Base-by-base conservation (phyloP, 2,329 filamentous ascomycete genomes). In the Boeremia lycopersici region DNA sequence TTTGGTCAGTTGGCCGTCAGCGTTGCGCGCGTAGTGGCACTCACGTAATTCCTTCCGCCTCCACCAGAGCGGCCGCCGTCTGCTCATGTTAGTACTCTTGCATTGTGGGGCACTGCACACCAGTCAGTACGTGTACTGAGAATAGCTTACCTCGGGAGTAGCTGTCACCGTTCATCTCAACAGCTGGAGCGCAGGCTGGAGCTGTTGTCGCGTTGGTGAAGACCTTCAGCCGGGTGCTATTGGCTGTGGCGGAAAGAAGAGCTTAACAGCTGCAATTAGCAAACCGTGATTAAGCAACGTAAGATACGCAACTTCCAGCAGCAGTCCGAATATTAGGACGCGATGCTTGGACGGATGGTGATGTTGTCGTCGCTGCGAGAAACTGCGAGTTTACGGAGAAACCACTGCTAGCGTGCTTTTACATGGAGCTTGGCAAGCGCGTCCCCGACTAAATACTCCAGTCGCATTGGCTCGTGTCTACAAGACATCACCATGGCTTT, bases 91-190 rank as follows among this genome's bases (percentile, higher is more conserved):
- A 73, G 70, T 71, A 55, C 56, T 40, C 31, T 44, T 47, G 42
- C 56, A 50, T 53, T 30, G 57, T 59, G 52, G 51, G 58, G 45
- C 63, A 63, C 72, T 74, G 63, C 60, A 64, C 66, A 66, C 57
- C 65, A 67, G 69, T 73, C 74, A 76, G 74, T 69, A 64, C 61
- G 62, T 65, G 59, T 68, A 72, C 64, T 71, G 65, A 53, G 53
- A 42, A 59, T 64, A 25, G 72, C 80, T 75, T 81, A 90, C 90
- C 89, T 85, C 90, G 85, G 67, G 89, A 86, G 72, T 93, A 93
- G 75, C 82, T 88, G 76, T 93, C 90, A 73, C 89, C 90, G 88
- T 93, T 93, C 90, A 95, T 95, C 56, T 57, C 85, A 68, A 59
- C 57, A 57, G 57, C 46, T 60, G 54, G 33, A 48, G 44, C 44